Evolutionary conservation across 768 basidiomycete genomes (phyloP), one percentile per base, ranked within the genome.

Genomic region (Suillus brevipes): DNA sequence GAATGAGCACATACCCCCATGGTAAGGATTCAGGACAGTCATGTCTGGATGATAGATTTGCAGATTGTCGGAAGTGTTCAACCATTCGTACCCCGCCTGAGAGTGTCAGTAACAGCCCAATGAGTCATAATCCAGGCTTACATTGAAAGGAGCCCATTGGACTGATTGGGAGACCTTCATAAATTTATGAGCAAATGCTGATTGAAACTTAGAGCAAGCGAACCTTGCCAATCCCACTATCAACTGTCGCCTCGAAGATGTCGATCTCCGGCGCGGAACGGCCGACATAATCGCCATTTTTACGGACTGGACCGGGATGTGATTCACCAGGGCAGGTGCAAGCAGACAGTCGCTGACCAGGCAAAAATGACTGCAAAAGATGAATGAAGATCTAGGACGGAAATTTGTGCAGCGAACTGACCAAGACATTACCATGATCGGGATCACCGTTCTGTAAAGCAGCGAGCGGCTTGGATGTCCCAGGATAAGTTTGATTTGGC

Each of bases 401-500:
- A 2, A 6, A 20, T 66, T 31, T 1, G 12, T 75, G 2, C 28
- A 38, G 14, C 34, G 23, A 52, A 36, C 63, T 37, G 60, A 76
- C 75, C 65, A 76, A 68, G 40, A 69, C 75, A 43, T 60, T 68
- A 28, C 71, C 73, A 31, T 73, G 57, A 3, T 45, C 71, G 0
- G 78, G 78, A 65, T 83, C 82, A 28, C 81, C 81, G 23, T 75
- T 74, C 38, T 74, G 73, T 4, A 70, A 50, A 61, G 85, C 82
- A 20, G 82, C 81, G 4, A 78, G 65, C 13, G 89, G 89, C 14
- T 69, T 66, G 18, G 74, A 79, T 63, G 71, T 63, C 7, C 80
- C 83, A 9, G 82, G 79, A 61, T 79, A 71, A 13, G 90, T 88
- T 72, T 94, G 92, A 70, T 94, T 94, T 3, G 84, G 82, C 50